Base-by-base conservation (phyloP, 2,329 filamentous ascomycete species). In the Aphanoascus verrucosus region DNA sequence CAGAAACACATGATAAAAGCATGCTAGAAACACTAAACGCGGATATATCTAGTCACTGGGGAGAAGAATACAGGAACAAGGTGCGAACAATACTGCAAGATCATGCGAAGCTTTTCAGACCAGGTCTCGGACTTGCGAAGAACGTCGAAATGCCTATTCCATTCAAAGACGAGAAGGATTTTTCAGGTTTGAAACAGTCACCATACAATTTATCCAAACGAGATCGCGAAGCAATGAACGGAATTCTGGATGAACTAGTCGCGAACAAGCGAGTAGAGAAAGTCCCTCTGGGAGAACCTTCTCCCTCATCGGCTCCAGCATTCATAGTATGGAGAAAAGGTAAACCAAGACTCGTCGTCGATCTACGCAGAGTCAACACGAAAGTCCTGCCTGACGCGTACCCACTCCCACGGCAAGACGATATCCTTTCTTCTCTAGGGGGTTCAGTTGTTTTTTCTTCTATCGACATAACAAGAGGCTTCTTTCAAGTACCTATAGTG, bases 361-460 rank as follows among this genome's bases (percentile, higher is more conserved):
- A 51, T 19, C 38, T 51, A n/a, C 15, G 14, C 1, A 1, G 3
- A 1, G 17, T 51, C 3, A 51, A 51, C 17, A 14, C 8, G 4
- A 20, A 42, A 31, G n/a, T 34, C 1, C 15, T 3, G 15, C 9
- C 15, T 1, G 17, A 51, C 19, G 23, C n/a, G 3, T 51, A 52
- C 8, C 5, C 12, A 14, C 15, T 52, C 0, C 41, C 23, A 1
- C 14, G 11, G 5, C 31, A 53, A 14, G n/a, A 45, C 17, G 28
- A 8, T 1, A 53, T 53, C 8, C n/a, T 53, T 0, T 37, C 7
- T 7, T 31, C 41, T 1, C 8, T 53, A 46, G 12, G 11, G 4
- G 28, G 47, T 5, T 14, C 20, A n/a, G n/a, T 43, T 4, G 38
- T 55, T 1, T 55, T 55, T n/a, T 52, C 28, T 1, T 23, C 49